Conservation (phyloP, 148 eudicot genomes). For the Simmondsia chinensis region DNA sequence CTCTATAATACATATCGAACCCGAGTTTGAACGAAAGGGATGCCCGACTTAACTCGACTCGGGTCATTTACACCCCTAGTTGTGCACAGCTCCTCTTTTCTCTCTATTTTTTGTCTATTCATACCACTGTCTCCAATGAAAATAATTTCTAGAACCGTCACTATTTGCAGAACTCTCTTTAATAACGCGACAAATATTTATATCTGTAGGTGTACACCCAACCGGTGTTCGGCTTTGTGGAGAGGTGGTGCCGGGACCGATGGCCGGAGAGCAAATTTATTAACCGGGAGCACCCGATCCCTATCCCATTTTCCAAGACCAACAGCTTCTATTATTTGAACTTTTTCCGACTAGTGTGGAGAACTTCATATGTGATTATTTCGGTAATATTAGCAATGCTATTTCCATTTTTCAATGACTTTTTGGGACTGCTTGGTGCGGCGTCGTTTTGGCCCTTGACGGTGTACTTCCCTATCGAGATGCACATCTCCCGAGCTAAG, state of each 20-base stretch:
- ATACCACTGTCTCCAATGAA: neutral
- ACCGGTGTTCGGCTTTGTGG: conserved; percentile 41
- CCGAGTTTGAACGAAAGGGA: no score
- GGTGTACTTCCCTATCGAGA: conserved; percentile 52
- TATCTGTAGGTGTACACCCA: conserved; percentile 39
- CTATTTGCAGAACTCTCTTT: neutral
- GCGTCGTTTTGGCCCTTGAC: conserved; percentile 56
- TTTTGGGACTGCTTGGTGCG: conserved; percentile 55
- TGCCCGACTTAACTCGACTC: no score
- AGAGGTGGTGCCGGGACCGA: conserved; percentile 13
- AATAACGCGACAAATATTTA: neutral
- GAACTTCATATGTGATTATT: conserved; percentile 33
- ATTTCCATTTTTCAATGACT: conserved; percentile 61
- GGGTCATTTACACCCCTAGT: no score
- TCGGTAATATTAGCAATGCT: conserved; percentile 37
- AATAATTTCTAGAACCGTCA: neutral
- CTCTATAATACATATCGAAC: no score
- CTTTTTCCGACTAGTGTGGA: conserved; percentile 37
- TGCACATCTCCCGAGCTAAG: conserved; percentile 38
- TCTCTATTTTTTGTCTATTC: no score
- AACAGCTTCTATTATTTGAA: conserved; percentile 25
- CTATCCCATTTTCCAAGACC: conserved; percentile 10
- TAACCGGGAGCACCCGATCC: conserved; percentile 17
- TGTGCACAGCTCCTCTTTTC: no score
- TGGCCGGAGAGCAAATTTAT: conserved; percentile 44